Conservation (phyloP, 371 early-diverging fungal genomes). For the Batrachochytrium dendrobatidis region DNA sequence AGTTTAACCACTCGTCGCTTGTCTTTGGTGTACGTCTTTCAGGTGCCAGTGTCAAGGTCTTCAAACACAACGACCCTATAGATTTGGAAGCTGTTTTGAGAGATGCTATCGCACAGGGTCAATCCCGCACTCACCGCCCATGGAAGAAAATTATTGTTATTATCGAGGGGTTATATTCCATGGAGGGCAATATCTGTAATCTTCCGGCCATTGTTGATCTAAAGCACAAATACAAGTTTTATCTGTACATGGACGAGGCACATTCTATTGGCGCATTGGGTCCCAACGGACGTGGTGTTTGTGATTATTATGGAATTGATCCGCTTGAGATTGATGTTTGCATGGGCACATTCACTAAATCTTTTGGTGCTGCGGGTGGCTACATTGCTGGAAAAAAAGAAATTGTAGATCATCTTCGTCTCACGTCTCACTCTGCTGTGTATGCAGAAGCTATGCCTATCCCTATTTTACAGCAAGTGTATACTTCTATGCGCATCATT, state of each 20-base stretch:
- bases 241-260: conserved; percentile 99
- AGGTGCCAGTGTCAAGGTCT: conserved; percentile 92
- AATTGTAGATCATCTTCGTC: conserved; percentile 81
- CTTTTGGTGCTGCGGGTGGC: conserved; percentile 92
- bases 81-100: conserved; percentile 85
- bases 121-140: conserved; percentile 96
- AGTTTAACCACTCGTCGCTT: conserved; percentile 95
- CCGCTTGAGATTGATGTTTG: conserved; percentile 90
- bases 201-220: conserved; percentile 87
- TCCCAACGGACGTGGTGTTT: conserved; percentile 83
- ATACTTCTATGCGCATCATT: conserved; percentile 82
- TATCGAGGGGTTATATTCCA: conserved; percentile 98
- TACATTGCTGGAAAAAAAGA: conserved; percentile 43
- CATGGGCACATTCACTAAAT: conserved; percentile 99
- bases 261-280: conserved; percentile 96
- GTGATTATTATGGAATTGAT: conserved; percentile 89
- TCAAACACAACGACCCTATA: conserved; percentile 86
- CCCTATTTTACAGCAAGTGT: conserved; percentile 90
- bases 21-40: conserved; percentile 94
- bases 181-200: conserved; percentile 96
- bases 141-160: conserved; percentile 99
- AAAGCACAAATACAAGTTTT: conserved; percentile 96
- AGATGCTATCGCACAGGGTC: conserved; percentile 95
- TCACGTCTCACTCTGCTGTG: conserved; percentile 69
- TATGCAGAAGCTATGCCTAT: conserved; percentile 94